Conservation (phyloP, 2,329 filamentous ascomycete species). For the Zasmidium citrigriseum region DNA sequence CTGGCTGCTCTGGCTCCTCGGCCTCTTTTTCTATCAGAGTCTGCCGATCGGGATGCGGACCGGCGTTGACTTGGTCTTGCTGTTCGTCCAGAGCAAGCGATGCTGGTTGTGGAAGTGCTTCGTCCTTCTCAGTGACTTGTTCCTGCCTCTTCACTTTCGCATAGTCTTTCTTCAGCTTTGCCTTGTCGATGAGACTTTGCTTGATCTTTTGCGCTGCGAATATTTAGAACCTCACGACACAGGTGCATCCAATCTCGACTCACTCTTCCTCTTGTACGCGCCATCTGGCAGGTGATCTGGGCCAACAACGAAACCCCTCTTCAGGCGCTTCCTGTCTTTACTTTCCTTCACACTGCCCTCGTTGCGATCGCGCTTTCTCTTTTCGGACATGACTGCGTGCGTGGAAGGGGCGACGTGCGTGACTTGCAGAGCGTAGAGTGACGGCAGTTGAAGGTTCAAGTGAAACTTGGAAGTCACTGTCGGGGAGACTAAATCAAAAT, state of each 20-base stretch:
- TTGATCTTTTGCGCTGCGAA: constrained; percentile 81
- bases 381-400: constrained; percentile 21
- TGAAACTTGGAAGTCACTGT: no score
- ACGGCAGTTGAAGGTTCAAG: no score
- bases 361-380: constrained; percentile 22
- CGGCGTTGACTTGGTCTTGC: constrained; percentile 37
- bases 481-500: not conserved
- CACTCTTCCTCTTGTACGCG: constrained; percentile 78
- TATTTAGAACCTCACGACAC: constrained; percentile 3
- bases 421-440: no score
- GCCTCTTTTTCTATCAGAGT: constrained; percentile 31
- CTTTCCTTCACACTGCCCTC: constrained; percentile 9
- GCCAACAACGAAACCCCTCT: constrained; percentile 80
- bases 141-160: constrained; percentile 75
- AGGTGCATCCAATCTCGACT: not conserved
- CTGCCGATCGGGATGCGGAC: constrained; percentile 46
- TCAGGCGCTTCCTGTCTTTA: constrained; percentile 47
- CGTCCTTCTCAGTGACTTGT: constrained; percentile 26
- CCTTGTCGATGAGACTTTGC: constrained; percentile 82
- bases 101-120: constrained; percentile 33
- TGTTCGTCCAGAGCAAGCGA: constrained; percentile 26
- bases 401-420: no score
- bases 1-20: constrained; percentile 15
- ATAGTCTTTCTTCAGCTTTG: constrained; percentile 90
- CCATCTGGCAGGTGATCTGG: constrained; percentile 91